Conservation (phyloP, 306 rosid species). For the Vigna nakashimae region DNA sequence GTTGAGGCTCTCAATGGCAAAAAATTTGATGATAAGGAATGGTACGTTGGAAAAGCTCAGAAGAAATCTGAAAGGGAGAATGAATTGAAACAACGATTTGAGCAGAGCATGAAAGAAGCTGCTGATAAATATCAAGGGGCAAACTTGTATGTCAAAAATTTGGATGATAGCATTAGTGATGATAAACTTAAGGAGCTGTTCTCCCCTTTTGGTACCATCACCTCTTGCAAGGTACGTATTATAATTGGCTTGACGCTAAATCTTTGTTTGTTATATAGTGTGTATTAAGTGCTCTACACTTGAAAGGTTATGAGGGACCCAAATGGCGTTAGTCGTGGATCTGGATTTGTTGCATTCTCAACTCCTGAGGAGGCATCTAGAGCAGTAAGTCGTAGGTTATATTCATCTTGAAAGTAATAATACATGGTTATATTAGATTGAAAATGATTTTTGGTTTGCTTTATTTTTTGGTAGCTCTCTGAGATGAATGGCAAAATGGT, state of each 20-base stretch:
- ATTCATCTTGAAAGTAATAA: not conserved
- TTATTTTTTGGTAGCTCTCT: conserved; percentile 57
- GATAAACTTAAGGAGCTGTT: conserved; percentile 84
- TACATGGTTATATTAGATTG: not conserved
- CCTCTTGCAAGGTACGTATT: conserved; percentile 86
- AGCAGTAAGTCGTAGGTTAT: conserved; percentile 72
- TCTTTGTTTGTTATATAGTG: conserved; percentile 6
- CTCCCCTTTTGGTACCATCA: conserved; percentile 75
- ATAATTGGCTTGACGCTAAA: conserved; percentile 15
- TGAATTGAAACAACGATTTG: conserved; percentile 79
- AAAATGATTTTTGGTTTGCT: not conserved
- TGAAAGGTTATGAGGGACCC: conserved; percentile 95
- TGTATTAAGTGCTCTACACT: conserved; percentile 27
- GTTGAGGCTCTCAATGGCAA: conserved; percentile 87
- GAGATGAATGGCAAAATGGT: conserved; percentile 98
- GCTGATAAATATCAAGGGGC: conserved; percentile 95
- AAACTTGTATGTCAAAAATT: conserved; percentile 82
- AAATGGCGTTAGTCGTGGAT: conserved; percentile 92
- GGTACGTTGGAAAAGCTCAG: conserved; percentile 95
- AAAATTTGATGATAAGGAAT: conserved; percentile 80
- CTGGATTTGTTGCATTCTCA: conserved; percentile 96
- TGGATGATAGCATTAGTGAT: conserved; percentile 79
- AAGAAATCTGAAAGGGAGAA: conserved; percentile 92
- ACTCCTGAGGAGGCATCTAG: conserved; percentile 96
- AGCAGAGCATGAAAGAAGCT: conserved; percentile 89